Evolutionary conservation across 2,329 filamentous ascomycete genomes (phyloP).

Genomic region (Penicillium sp.): DNA sequence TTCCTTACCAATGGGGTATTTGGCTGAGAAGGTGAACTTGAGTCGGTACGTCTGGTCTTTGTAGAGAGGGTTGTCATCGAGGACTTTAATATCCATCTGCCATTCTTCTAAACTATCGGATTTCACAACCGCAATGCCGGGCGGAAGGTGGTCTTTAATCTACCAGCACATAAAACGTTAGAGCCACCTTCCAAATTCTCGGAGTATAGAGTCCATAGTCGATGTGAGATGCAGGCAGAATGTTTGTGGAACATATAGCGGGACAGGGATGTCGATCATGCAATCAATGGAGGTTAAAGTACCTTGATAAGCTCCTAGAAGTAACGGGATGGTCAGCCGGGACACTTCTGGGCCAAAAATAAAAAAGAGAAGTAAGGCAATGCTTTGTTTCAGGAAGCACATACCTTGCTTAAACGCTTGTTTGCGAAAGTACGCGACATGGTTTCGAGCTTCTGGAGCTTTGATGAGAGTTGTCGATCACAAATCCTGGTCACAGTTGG

Average conservation of each 20-base stretch:
- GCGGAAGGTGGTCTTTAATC: slow-evolving; percentile 60
- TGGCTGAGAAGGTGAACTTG: slow-evolving; percentile 78
- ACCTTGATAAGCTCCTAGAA: slow-evolving; percentile 5
- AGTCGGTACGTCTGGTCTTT: slow-evolving; percentile 75
- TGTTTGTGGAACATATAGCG: neutral
- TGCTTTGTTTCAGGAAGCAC: neutral
- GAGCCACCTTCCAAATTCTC: neutral
- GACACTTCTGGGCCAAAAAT: neutral
- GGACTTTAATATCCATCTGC: slow-evolving; percentile 86
- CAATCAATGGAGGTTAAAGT: neutral
- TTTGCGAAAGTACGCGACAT: slow-evolving; percentile 48
- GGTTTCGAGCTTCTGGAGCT: neutral
- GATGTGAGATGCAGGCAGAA: neutral
- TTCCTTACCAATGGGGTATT: slow-evolving; percentile 81
- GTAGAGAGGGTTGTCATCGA: slow-evolving; percentile 90
- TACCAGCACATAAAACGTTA: slow-evolving; percentile 24
- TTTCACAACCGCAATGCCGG: slow-evolving; percentile 73
- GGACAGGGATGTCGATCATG: neutral
- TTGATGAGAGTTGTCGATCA: neutral
- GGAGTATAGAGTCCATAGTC: neutral
- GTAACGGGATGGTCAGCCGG: neutral
- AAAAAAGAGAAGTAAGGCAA: neutral
- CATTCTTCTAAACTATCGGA: slow-evolving; percentile 85
- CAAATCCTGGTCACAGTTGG: neutral
- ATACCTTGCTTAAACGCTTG: slow-evolving; percentile 50